phyloP scores from a whole-genome alignment of 495 filamentous ascomycete genomes.

The Darksidea phi region DNA sequence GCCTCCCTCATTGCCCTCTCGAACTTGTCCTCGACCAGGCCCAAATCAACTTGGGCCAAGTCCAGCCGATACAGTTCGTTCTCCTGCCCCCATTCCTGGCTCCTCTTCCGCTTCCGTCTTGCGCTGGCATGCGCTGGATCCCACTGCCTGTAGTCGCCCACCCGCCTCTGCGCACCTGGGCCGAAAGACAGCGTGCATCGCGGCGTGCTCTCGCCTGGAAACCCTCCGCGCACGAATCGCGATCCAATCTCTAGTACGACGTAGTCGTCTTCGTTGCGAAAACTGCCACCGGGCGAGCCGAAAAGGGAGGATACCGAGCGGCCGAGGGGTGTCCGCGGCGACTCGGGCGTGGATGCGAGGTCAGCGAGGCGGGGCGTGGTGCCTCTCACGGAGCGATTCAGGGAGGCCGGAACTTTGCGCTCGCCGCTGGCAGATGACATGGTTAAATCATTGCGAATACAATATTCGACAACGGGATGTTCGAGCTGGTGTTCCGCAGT shows the following conservation, averaged over 20 bases:
- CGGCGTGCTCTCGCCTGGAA: conserved; percentile 75
- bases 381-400: conserved; percentile 17
- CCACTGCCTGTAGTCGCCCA: conserved; percentile 79
- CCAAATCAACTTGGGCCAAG: conserved; percentile 67
- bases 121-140: conserved; percentile 53
- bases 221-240: conserved; percentile 76
- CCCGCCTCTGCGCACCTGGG: conserved; percentile 70
- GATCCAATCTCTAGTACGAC: conserved; percentile 81
- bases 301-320: conserved; percentile 62
- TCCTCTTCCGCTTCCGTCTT: conserved; percentile 46
- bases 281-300: conserved; percentile 66
- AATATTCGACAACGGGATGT: too few species aligned
- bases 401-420: conserved; percentile 23
- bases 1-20: conserved; percentile 80
- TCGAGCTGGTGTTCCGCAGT: too few species aligned
- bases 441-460: neutral
- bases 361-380: conserved; percentile 29
- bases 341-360: conserved; percentile 32
- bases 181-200: conserved; percentile 70
- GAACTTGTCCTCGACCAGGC: conserved; percentile 81
- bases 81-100: conserved; percentile 63
- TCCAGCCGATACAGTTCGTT: conserved; percentile 84
- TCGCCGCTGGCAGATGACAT: conserved; percentile 24
- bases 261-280: conserved; percentile 78
- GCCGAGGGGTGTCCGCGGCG: conserved; percentile 59